These are phyloP conservation scores for Phaeotremella skinneri DNA, from an alignment of 768 basidiomycete genomes.

Conservation along the genomic window DNA sequence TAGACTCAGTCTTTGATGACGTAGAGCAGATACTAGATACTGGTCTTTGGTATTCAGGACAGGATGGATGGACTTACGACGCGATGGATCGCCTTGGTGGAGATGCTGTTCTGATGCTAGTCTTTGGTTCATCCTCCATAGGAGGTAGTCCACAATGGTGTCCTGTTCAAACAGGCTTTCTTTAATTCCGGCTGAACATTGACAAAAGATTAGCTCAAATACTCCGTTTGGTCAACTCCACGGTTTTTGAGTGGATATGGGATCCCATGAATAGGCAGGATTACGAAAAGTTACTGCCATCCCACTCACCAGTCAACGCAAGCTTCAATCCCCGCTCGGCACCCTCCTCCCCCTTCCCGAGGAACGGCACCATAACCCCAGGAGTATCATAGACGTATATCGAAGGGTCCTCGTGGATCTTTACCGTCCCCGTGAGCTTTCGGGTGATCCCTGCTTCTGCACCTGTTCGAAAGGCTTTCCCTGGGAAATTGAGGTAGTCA, in stretches of 20 bases:
- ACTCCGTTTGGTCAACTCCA: background rate
- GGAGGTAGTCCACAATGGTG: conserved; percentile 76
- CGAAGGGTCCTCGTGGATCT: conserved; percentile 69
- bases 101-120: conserved; percentile 15
- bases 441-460: conserved; percentile 88
- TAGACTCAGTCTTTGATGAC: background rate
- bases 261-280: too few species aligned
- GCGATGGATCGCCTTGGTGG: conserved; percentile 32
- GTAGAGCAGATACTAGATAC: too few species aligned
- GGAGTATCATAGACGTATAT: conserved; percentile 96
- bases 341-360: conserved; percentile 78
- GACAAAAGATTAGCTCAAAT: background rate
- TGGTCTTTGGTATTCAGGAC: too few species aligned
- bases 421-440: conserved; percentile 80
- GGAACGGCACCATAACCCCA: conserved; percentile 93
- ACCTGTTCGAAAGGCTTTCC: conserved; percentile 86
- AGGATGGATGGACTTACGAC: conserved; percentile 43
- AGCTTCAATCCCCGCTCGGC: conserved; percentile 90
- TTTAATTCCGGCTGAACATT: conserved; percentile 64
- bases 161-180: conserved; percentile 85
- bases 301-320: conserved; percentile 73
- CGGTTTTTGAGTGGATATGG: too few species aligned
- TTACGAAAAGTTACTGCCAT: background rate
- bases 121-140: conserved; percentile 74
- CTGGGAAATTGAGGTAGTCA: conserved; percentile 52